Base-by-base conservation (phyloP, 1,284 basidiomycete species). In the Pisolithus thermaeus region DNA sequence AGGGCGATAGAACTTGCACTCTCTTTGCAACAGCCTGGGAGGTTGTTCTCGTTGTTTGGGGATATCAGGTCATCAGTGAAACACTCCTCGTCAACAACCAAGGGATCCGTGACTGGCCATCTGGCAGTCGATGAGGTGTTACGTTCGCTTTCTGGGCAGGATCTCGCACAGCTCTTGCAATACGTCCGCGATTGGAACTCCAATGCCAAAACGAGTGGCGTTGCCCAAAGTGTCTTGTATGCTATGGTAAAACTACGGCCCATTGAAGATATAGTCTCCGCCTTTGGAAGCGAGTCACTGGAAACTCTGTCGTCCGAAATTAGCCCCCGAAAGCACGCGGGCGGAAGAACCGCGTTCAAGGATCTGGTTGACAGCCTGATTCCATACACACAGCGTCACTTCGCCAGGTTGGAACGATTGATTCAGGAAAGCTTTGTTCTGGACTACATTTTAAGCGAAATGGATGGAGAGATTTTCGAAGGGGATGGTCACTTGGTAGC, bases 141-240 rank as follows among this genome's bases (percentile, higher is more conserved):
- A 54, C 76, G 79, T 51, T 83, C 81, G 0, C 78, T 99, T 5
- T 70, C 80, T 0, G 73, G 80, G 2, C 63, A 82, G 9, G 92
- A 96, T 60, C 80, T 99, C 20, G 84, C 86, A 7, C 84, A 85
- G 52, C 78, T 99, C 14, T 74, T 98, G 47, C 77, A 79, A 40
- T 95, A 92, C 68, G 78, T 94, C 35, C 80, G 91, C 42, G 87
- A 91, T 61, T 99, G 96, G 96, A 99, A 98, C 70, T 87, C 94
- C 11, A 88, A 85, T 52, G 89, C 90, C 6, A 87, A 86, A 62
- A 94, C 92, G 22, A 85, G 89, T 54, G 71, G 73, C 16, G 78
- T 97, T 39, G 96, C 97, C 1, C 96, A 99, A 70, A 75, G 76
- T 16, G 77, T 98, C 27, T 72, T 99, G 49, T 83, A 92, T 63